Evolutionary conservation across 2,329 filamentous ascomycete species (phyloP), one percentile per base, ranked within the genome.

Genomic region (Sphaerulina musiva): DNA sequence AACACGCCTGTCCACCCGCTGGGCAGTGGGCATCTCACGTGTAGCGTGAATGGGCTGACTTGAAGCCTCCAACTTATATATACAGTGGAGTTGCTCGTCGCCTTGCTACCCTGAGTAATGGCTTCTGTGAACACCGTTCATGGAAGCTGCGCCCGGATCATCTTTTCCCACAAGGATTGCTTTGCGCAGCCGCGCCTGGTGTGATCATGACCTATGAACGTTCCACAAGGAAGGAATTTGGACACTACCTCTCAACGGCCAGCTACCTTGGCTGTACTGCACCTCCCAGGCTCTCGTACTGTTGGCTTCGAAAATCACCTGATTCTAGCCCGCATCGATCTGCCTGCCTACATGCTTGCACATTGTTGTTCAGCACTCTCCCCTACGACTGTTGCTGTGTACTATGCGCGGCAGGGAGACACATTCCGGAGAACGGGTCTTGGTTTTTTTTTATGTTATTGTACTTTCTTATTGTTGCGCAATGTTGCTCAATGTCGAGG

Each of bases 81-180:
- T 34, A 40, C 31, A 51, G 48, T 51, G 48, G 41, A 45, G 42
- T 38, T 39, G 41, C 41, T 44, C 47, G 47, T 57, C 39, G 55
- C 53, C 40, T 49, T 20, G 20, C 41, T 50, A 17, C 39, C 11
- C 52, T 43, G 11, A 45, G 45, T 57, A 32, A 8, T 7, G 8
- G 12, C 34, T 36, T 14, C 9, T 44, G 38, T 53, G n/a, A 10
- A 12, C 40, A 42, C 9, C 14, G 20, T 17, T 29, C 40, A 42
- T 17, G 9, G 14, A 8, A 17, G 40, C 7, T 9, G 5, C 3
- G 40, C n/a, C n/a, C 5, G 11, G 40, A 39, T 39, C 5, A 29
- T 38, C 34, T n/a, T 11, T 4, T 10, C 8, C 12, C 10, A 38
- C 3, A 38, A 11, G 34, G 34, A 38, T 4, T n/a, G 34, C 34